A percentile compares a stretch with the other conserved stretches of the same genome.
Conservation (phyloP, 495 filamentous ascomycete genomes). For the Neurospora hispaniola region DNA sequence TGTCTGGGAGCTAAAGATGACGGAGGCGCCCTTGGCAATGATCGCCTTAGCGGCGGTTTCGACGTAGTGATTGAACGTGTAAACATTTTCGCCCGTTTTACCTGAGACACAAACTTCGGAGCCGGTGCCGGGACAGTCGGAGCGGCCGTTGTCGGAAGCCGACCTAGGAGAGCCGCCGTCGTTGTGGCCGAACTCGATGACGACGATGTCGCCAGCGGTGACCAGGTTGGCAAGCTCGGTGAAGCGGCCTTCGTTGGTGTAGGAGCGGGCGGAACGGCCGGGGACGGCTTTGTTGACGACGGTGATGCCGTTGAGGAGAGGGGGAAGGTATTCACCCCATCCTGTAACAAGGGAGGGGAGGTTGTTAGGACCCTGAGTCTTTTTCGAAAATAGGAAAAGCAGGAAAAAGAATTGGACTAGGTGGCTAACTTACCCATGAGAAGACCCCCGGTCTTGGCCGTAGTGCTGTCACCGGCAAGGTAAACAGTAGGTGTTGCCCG, state of each 20-base stretch:
- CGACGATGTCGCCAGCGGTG: conserved; percentile 42
- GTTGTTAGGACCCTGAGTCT: not conserved
- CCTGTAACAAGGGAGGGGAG: conserved; percentile 26
- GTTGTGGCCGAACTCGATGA: conserved; percentile 59
- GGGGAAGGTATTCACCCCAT: conserved; percentile 49
- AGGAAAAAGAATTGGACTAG: not conserved
- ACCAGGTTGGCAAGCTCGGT: conserved; percentile 38
- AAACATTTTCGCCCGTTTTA: conserved; percentile 40
- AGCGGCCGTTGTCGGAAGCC: conserved; percentile 48
- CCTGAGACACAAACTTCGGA: conserved; percentile 42
- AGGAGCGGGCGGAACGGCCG: conserved; percentile 51
- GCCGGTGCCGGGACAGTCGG: conserved; percentile 45
- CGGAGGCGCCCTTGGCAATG: conserved; percentile 51
- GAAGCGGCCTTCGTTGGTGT: conserved; percentile 51
- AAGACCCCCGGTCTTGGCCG: conserved; percentile 28
- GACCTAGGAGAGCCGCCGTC: conserved; percentile 47
- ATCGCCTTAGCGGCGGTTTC: conserved; percentile 39
- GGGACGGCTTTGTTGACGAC: conserved; percentile 50
- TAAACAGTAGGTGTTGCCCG: conserved; percentile 32
- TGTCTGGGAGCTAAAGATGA: conserved; percentile 49
- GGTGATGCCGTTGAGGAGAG: conserved; percentile 27
- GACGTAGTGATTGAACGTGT: conserved; percentile 40
- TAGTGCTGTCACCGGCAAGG: conserved; percentile 48
- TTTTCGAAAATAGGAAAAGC: not conserved
- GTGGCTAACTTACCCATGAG: conserved; percentile 5